Base-by-base conservation (phyloP, 331 rosid genomes). In the Rosa hybrid region DNA sequence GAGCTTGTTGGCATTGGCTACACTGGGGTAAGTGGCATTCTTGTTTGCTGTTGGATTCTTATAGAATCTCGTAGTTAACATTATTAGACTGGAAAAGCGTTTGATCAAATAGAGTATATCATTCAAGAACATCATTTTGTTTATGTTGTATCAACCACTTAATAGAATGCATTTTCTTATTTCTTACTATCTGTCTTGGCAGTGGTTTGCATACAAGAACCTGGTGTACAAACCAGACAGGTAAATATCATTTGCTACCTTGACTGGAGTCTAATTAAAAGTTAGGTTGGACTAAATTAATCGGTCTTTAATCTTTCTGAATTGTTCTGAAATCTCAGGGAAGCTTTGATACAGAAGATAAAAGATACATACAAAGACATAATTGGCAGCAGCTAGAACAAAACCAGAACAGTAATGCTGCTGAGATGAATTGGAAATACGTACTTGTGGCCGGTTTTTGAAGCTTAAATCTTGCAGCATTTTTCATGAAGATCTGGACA, bases 141-240 rank as follows among this genome's bases (percentile, higher is more conserved):
- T 14, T 17, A 11, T 45, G 60, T 65, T 25, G 68, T 12, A 63
- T 63, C 2, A 62, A 27, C 68, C 17, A 12, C 68, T 25, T 62
- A 18, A 62, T 25, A 62, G 27, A 49, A 46, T 9, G 38, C 64
- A 71, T 1, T 56, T 39, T 27, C 59, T 21, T 54, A 25, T 34
- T 20, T 51, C 21, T 17, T 14, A 76, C 16, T 82, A 27, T 78
- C 8, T 68, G 71, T 79, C 27, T 25, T 80, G 85, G 89, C 97
- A 95, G 98, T 92, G 96, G 96, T 95, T 92, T 80, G 92, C 80
- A 42, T 95, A 90, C 88, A 91, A 93, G 90, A 85, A 91, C 83
- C 78, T 95, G 80, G 45, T 93, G 50, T 89, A 83, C 93, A 88
- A 90, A 85, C 98, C 99, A 71, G 96, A 95, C 44, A 77, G 99